Evolutionary conservation across 2,329 filamentous ascomycete species (phyloP).

Genomic region (Cladosporium phlei): DNA sequence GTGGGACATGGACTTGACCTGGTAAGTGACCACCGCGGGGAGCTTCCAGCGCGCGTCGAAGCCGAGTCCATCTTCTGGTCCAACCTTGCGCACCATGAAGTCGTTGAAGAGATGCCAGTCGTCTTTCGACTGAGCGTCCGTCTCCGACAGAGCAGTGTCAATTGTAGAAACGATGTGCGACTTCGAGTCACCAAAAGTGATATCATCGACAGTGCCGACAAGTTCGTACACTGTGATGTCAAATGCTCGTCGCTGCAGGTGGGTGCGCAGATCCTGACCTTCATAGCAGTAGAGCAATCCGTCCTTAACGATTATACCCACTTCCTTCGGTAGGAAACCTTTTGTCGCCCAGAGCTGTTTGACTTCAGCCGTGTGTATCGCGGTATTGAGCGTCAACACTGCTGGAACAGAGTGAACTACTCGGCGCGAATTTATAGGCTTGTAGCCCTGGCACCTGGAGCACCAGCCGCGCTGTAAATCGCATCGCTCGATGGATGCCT

Average conservation of each 20-base stretch:
- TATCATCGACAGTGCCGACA: conserved; percentile 82
- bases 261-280: conserved; percentile 77
- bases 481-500: conserved; percentile 84
- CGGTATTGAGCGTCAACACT: conserved; percentile 82
- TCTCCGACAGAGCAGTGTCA: conserved; percentile 68
- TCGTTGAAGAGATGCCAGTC: conserved; percentile 98
- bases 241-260: conserved; percentile 72
- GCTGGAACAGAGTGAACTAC: conserved; percentile 75
- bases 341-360: conserved; percentile 81
- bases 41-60: conserved; percentile 93
- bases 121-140: conserved; percentile 54
- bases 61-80: conserved; percentile 75
- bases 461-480: conserved; percentile 91
- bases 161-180: conserved; percentile 87
- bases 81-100: conserved; percentile 79
- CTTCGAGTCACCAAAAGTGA: conserved; percentile 78
- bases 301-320: conserved; percentile 83
- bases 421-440: conserved; percentile 79
- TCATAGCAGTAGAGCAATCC: conserved; percentile 96
- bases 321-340: conserved; percentile 88
- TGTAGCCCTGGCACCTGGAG: conserved; percentile 82
- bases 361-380: conserved; percentile 68
- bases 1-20: conserved; percentile 76
- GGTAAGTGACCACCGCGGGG: conserved; percentile 81
- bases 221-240: conserved; percentile 86